Conservation (phyloP, 2,329 filamentous ascomycete species). For the Colletotrichum cuscutae region DNA sequence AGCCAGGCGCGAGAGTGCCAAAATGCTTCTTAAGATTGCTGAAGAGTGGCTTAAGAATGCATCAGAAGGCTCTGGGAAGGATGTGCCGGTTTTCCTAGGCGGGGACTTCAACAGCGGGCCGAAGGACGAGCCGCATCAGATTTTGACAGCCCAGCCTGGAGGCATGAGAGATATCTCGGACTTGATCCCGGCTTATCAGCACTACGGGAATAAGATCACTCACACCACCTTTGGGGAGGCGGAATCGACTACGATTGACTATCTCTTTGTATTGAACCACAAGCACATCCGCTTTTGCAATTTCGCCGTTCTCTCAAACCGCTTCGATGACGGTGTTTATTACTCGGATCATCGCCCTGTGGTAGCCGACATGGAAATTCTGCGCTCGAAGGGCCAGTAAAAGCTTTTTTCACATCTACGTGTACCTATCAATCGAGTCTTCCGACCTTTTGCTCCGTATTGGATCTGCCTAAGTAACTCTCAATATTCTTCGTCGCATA, state of each 20-base stretch:
- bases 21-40: slow-evolving; percentile 65
- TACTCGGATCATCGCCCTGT: slow-evolving; percentile 75
- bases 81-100: slow-evolving; percentile 65
- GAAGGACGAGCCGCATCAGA: slow-evolving; percentile 65
- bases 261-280: slow-evolving; percentile 65
- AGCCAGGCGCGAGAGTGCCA: slow-evolving; percentile 67
- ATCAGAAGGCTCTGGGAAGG: fast-evolving
- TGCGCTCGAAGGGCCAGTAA: no score
- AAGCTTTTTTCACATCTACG: no score
- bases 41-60: slow-evolving; percentile 42
- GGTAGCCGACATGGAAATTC: slow-evolving; percentile 62
- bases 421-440: no score
- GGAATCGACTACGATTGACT: slow-evolving; percentile 67
- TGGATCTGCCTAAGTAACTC: no score
- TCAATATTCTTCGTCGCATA: no score
- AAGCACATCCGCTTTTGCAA: slow-evolving; percentile 54
- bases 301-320: slow-evolving; percentile 71
- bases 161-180: slow-evolving; percentile 59
- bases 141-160: slow-evolving; percentile 58
- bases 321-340: slow-evolving; percentile 70
- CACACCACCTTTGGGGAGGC: slow-evolving; percentile 72
- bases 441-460: no score
- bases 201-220: slow-evolving; percentile 69
- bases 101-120: slow-evolving; percentile 78
- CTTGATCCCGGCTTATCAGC: slow-evolving; percentile 50